Conservation (phyloP, 768 basidiomycete genomes). For the Xerocomellus amylosporus region DNA sequence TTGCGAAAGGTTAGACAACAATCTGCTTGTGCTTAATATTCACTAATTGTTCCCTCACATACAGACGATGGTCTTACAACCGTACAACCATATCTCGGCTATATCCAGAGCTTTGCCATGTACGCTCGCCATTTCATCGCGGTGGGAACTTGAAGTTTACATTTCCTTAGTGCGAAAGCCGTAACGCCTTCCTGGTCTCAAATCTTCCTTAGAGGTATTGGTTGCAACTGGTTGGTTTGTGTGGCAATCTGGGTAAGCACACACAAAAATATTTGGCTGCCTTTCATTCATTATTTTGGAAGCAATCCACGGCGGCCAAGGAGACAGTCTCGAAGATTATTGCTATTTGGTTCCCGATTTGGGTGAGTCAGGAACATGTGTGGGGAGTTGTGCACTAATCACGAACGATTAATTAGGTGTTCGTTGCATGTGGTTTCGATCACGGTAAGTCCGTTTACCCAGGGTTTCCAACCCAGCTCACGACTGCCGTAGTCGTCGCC, state of each 20-base stretch:
- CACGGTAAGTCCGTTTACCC: slow-evolving; percentile 47
- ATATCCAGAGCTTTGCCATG: slow-evolving; percentile 55
- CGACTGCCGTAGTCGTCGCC: slow-evolving; percentile 48
- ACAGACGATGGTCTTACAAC: slow-evolving; percentile 62
- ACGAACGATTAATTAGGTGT: slow-evolving; percentile 41
- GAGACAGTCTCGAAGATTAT: slow-evolving; percentile 72
- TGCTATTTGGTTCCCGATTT: slow-evolving; percentile 72
- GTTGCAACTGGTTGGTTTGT: slow-evolving; percentile 75
- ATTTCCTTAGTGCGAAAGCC: slow-evolving; percentile 52
- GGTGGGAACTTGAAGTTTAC: not conserved
- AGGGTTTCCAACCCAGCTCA: not conserved
- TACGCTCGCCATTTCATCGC: slow-evolving; percentile 31
- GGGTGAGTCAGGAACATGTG: slow-evolving; percentile 41
- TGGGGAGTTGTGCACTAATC: not conserved
- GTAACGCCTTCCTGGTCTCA: slow-evolving; percentile 66
- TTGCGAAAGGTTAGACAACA: slow-evolving; percentile 55
- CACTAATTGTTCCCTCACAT: not conserved
- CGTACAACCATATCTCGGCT: slow-evolving; percentile 53
- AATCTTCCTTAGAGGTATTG: slow-evolving; percentile 70
- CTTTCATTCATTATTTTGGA: slow-evolving; percentile 5
- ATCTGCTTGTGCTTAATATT: not conserved
- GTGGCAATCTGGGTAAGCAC: slow-evolving; percentile 66
- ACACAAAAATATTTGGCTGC: not conserved
- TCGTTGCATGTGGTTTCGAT: slow-evolving; percentile 68
- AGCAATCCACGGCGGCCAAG: slow-evolving; percentile 69